Base-by-base conservation (phyloP, 495 filamentous ascomycete species). In the Aspergillus coremiiformis region DNA sequence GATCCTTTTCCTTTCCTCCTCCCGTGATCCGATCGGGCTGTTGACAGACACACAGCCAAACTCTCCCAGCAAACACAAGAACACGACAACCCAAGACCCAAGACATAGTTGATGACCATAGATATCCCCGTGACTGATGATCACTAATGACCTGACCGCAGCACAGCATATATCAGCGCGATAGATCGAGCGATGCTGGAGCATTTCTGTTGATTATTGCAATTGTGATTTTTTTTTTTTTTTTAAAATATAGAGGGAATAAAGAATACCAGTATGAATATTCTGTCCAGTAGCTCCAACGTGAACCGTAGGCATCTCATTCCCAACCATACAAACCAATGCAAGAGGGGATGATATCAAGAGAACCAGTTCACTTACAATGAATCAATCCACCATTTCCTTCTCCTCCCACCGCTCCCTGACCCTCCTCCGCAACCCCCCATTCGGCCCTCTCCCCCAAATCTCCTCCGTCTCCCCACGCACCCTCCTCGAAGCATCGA, bases 391-490 rank as follows among this genome's bases (percentile, higher is more conserved):
- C 24, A n/a, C 30, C 19, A 55, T 58, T 37, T 59, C 65, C 55
- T 63, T 61, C 39, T 62, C 59, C 49, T 74, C 68, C 71, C 71
- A 77, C 43, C 62, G 67, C 57, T 76, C 72, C 32, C 68, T 62
- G 0, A 74, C 65, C 33, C 73, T 69, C 59, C 73, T 69, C 53
- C 73, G 44, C 27, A 74, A 54, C 12, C 73, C 73, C 5, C 73
- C 72, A 64, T 76, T 76, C 5, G 64, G 62, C 0, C 74, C 72
- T 51, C 66, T 66, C 7, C 74, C 72, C 74, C 74, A 77, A 30
- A 77, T 71, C 21, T 67, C 61, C 51, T 77, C 65, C 24, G 66
- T 65, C 14, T 70, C 64, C 17, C 48, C 60, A 27, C 61, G 23
- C 2, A 19, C 47, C 47, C 41, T 45, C 27, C 26, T 46, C 22